Base-by-base conservation (phyloP, 2,329 filamentous ascomycete species). In the Talaromyces sp. region DNA sequence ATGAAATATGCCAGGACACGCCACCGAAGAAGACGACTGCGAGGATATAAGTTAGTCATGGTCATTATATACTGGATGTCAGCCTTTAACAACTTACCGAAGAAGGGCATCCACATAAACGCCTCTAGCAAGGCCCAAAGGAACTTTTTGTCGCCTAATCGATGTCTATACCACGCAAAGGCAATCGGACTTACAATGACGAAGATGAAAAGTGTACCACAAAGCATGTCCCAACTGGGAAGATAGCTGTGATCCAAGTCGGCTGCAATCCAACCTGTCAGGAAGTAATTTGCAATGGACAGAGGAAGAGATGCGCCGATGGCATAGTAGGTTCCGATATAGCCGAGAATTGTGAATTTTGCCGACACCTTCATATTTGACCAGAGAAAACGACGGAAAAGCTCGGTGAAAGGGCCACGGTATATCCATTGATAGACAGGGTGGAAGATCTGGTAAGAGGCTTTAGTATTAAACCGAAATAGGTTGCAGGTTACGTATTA, bases 21-120 rank as follows among this genome's bases (percentile, higher is more conserved):
- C 92, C 92, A 61, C 92, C 92, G 17, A 96, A 83, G 83, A 95
- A 96, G 76, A 95, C 88, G 67, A 89, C 89, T 62, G 19, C 31
- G 7, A 5, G n/a, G 10, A 25, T 17, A 45, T 11, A 29, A 17
- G 25, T 40, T 19, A 59, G 38, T 27, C 13, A 13, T 13, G 15
- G 13, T 15, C n/a, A 17, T 3, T 17, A 51, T 51, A 8, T 27
- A 7, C 13, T 51, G 5, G 15, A 11, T 10, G 7, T 1, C 6
- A 58, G 11, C 17, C n/a, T 38, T 47, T 2, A 25, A 13, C 8
- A 36, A 51, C 64, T 62, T 49, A 65, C 64, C 49, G 69, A 84
- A 77, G 68, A 89, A 82, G 2, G 84, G 84, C 19, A 86, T 82
- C 87, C 87, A 89, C 70, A 86, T 88, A 72, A 88, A 77, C 71